Evolutionary conservation across 2,329 filamentous ascomycete species (phyloP).

Genomic region (Neonectria ditissima): DNA sequence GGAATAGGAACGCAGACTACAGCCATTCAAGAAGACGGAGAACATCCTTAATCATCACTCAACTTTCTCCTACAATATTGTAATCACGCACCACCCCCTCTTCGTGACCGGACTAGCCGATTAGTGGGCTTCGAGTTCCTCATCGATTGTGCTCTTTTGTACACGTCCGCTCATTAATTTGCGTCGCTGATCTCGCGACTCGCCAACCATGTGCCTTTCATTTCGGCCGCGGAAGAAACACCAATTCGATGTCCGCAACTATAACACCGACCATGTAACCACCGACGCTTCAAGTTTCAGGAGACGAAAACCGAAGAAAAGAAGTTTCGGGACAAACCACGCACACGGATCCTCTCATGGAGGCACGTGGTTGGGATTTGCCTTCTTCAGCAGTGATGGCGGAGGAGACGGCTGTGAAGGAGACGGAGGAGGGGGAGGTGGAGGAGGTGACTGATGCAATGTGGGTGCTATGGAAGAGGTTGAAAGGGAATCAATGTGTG

Average conservation of each 20-base stretch:
- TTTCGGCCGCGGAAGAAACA: not conserved
- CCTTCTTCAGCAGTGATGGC: constrained; percentile 9
- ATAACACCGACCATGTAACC: not conserved
- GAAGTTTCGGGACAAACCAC: not conserved
- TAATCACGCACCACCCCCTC: not conserved
- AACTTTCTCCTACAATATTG: not conserved
- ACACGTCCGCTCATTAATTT: too few species aligned
- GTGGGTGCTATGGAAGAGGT: not conserved
- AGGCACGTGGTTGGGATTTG: constrained; percentile 5
- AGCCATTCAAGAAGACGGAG: too few species aligned
- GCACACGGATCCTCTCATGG: not conserved
- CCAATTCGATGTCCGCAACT: constrained; percentile 4
- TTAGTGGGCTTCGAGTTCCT: too few species aligned
- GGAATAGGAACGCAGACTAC: too few species aligned
- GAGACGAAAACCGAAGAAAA: constrained; percentile 8
- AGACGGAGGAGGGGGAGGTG: constrained; percentile 5
- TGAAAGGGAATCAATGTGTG: too few species aligned
- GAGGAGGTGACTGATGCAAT: constrained; percentile 4
- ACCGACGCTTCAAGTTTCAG: constrained; percentile 15
- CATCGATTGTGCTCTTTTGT: too few species aligned
- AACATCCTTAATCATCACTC: too few species aligned
- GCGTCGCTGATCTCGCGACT: not conserved
- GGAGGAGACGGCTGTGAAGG: constrained; percentile 2
- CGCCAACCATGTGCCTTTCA: constrained; percentile 3
- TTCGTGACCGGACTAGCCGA: too few species aligned